phyloP scores from a whole-genome alignment of 768 basidiomycete genomes.

The Rhizopogon vesiculosus region DNA sequence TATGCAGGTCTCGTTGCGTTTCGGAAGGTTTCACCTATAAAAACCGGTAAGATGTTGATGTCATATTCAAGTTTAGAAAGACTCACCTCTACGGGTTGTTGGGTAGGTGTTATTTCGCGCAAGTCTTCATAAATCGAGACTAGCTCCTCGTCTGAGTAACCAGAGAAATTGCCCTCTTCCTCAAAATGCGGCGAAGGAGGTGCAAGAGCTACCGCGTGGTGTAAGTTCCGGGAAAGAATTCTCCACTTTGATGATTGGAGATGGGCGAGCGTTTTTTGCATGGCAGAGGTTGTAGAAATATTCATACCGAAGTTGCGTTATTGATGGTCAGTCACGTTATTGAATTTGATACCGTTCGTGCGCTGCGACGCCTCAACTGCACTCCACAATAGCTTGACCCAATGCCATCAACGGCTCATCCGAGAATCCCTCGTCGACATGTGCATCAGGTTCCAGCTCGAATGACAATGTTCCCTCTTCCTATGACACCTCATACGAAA shows the following conservation, averaged over 20 bases:
- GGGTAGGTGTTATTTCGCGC: constrained; percentile 21
- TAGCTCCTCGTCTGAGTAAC: constrained; percentile 33
- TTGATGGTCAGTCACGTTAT: no score
- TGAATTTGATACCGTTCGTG: no score
- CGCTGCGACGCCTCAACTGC: no score
- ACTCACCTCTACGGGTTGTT: constrained; percentile 26
- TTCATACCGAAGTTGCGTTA: no score
- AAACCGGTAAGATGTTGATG: constrained; percentile 1
- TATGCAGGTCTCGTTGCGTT: constrained; percentile 63
- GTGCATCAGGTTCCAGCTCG: no score
- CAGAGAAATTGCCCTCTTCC: background rate
- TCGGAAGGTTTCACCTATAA: constrained; percentile 48
- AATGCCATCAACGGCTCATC: no score
- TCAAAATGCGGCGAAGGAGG: background rate
- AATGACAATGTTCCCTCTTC: no score
- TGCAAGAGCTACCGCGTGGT: constrained; percentile 13
- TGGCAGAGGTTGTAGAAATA: no score
- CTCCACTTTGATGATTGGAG: constrained; percentile 4
- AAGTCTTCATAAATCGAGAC: constrained; percentile 38
- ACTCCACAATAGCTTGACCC: no score
- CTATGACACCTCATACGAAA: no score
- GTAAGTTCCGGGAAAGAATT: constrained; percentile 9
- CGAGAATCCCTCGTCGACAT: no score
- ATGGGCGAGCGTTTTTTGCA: constrained; percentile 1
- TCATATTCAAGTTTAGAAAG: background rate